These are phyloP conservation scores for Heliocybe sulcata DNA, from an alignment of 1,284 basidiomycete genomes.

Conservation along the genomic window DNA sequence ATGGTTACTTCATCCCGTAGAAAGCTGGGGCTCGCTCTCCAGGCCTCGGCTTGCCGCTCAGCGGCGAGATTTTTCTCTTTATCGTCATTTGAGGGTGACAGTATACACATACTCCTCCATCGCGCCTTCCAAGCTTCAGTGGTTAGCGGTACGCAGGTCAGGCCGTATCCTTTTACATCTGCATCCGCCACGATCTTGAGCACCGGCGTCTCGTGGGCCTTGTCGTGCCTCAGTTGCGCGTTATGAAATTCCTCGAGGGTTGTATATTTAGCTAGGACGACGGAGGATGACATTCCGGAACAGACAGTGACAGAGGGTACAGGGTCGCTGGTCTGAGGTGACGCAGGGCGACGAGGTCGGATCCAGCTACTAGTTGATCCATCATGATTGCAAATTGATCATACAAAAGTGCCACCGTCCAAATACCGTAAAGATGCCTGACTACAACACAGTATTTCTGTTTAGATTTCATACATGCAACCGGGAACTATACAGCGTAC, in stretches of 20 bases:
- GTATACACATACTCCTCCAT: constrained; percentile 87
- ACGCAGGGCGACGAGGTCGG: neutral
- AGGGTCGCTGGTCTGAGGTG: no score
- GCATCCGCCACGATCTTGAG: constrained; percentile 43
- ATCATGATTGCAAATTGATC: no score
- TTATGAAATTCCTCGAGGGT: constrained; percentile 32
- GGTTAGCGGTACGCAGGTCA: constrained; percentile 79
- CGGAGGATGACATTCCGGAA: neutral
- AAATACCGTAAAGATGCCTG: no score
- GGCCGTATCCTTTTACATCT: constrained; percentile 51
- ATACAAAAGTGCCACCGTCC: no score
- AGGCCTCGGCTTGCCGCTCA: constrained; percentile 78
- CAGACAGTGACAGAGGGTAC: no score
- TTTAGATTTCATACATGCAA: no score
- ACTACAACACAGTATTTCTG: no score
- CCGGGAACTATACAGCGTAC: neutral
- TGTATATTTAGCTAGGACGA: constrained; percentile 25
- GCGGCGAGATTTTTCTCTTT: constrained; percentile 42
- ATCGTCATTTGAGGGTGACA: constrained; percentile 38
- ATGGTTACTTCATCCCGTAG: constrained; percentile 84
- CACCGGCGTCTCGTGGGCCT: constrained; percentile 34
- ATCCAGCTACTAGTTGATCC: neutral
- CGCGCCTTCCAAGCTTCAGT: constrained; percentile 82
- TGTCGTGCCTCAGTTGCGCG: constrained; percentile 9
- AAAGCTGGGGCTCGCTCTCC: constrained; percentile 83